Evolutionary conservation across 129 eudicot genomes (phyloP), one percentile per base, ranked within the genome.

Genomic region (Sambucus nigra): DNA sequence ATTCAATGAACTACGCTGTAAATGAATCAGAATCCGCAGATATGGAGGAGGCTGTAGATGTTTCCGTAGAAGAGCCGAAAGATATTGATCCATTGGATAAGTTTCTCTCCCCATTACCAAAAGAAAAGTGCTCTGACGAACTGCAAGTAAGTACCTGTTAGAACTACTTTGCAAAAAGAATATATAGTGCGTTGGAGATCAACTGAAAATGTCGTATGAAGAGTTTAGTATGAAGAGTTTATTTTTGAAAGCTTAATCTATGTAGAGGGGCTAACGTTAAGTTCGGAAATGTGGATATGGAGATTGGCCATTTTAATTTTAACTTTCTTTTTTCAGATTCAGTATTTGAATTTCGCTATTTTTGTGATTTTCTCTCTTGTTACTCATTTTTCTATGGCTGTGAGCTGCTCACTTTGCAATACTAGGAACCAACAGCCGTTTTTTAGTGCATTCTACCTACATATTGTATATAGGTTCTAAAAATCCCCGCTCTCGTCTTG

Each of bases 51-150:
- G 52, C 49, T 44, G 75, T 68, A 40, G 63, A 59, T 49, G 53
- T 45, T 49, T 35, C 65, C 51, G 70, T 29, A 49, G 80, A 73
- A 53, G 85, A 29, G 18, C 27, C 59, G 9, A 65, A 63, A 53
- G 85, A 75, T 48, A 39, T 68, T 51, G 84, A 78, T 63, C 70
- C 78, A 8, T 55, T 85, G 69, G 86, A 71, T 45, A 76, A 67
- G 46, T 91, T 91, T 79, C 94, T 91, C 22, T 94, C 94, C 0
- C 82, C 94, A 17, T 87, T 86, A 32, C 94, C 95, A 5, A 62
- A 33, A 29, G 81, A 45, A 19, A 85, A 64, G 69, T 91, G 98
- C 78, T 74, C 98, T 25, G 86, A 66, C 26, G 94, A 81, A 61
- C 59, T 91, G 61, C 98, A 91, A 70, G 96, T 87, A 71, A 63